Evolutionary conservation across 352 stramenopile genomes (phyloP), one percentile per base, ranked within the genome.

Genomic region (Elongisporangium anandrum): DNA sequence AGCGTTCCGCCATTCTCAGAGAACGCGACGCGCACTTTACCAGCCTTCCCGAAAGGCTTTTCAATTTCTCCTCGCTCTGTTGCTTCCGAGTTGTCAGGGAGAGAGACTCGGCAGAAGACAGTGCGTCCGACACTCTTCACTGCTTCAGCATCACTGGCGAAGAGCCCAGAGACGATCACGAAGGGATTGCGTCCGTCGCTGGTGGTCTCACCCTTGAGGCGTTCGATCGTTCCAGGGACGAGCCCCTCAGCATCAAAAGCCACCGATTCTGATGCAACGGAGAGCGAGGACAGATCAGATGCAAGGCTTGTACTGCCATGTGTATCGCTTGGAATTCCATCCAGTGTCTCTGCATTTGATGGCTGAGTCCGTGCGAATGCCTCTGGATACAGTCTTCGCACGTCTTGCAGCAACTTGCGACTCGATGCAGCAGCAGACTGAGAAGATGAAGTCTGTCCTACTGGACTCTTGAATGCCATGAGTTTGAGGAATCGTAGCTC

Each of bases 11-110:
- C 73, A 48, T 68, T 68, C 2, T 10, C 47, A 23, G 59, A 26
- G 52, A 90, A 90, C 8, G 61, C 48, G 12, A 91, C 70, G 17
- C 84, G 77, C 4, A 93, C 76, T 59, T 93, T 91, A 10, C 84
- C 84, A 24, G 78, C 81, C 48, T 91, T 93, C 3, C 84, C 84
- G 49, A 93, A 93, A 17, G 80, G 71, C 47, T 87, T 89, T 24
- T 90, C 80, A 39, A 91, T 79, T 21, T 61, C 49, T 0, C 84
- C 84, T 20, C 60, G n/a, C 16, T 90, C 73, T 3, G 53, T 48
- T 4, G 12, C 16, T 15, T 56, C 16, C n/a, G 9, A 57, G 55
- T 6, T 22, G 9, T 39, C 22, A 0, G 59, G n/a, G 8, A 29
- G 16, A n/a, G 17, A 68, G 2, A 70, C 48, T 12, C 59, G 39